A percentile compares a stretch with the other conserved stretches of the same genome.
phyloP scores from a whole-genome alignment of 768 basidiomycete species.

The Sporobolomyces phaffii region DNA sequence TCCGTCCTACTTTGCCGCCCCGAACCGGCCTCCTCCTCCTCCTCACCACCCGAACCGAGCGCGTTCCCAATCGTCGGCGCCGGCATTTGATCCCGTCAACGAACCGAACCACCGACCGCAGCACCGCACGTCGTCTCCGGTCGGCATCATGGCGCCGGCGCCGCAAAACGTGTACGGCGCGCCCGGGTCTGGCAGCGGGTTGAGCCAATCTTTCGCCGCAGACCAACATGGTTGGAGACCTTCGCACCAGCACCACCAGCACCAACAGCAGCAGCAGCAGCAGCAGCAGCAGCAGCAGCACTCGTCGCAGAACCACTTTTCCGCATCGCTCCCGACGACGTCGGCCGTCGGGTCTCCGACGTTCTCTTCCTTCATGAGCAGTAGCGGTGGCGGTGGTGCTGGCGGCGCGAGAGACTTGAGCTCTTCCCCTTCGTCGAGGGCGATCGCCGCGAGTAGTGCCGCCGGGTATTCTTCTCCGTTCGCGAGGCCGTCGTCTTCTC shows the following conservation, averaged over 20 bases:
- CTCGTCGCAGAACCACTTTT: not conserved
- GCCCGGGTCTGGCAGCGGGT: not conserved
- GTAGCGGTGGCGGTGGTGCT: not conserved
- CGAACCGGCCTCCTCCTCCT: not conserved
- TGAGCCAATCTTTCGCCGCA: conserved; percentile 4
- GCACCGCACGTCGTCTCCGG: not conserved
- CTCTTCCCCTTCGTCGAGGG: not conserved
- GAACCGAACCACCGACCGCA: not conserved
- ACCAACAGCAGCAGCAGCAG: too few relatives aligned
- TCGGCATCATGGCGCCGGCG: not conserved
- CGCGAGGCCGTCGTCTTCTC: conserved; percentile 3
- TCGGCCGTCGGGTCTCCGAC: conserved; percentile 31
- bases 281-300: too few relatives aligned
- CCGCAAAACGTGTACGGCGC: not conserved
- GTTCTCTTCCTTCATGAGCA: not conserved
- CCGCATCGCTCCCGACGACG: conserved; percentile 31
- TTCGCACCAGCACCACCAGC: too few relatives aligned
- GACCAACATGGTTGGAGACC: conserved; percentile 36
- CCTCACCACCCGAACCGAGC: not conserved
- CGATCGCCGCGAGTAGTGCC: not conserved
- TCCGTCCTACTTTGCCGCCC: conserved; percentile 20
- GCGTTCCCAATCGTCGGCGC: conserved; percentile 16
- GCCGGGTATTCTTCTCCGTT: conserved; percentile 28
- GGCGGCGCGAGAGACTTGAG: not conserved
- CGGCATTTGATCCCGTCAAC: conserved; percentile 3